These are phyloP conservation scores for Mrakia frigida DNA, from an alignment of 768 basidiomycete species.

Conservation along the genomic window DNA sequence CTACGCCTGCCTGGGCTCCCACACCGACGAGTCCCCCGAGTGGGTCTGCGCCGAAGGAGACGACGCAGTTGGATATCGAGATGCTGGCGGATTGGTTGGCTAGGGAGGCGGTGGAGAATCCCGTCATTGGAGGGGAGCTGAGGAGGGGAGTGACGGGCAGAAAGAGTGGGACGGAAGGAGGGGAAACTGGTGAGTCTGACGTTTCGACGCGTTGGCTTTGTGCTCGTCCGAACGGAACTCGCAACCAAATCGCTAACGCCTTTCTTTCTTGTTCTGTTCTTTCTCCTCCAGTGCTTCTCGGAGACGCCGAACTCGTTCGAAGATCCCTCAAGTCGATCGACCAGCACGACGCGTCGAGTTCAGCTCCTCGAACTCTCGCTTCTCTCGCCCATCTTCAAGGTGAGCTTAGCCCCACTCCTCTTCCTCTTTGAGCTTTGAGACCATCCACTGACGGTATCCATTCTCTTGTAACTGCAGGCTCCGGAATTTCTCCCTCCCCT, in stretches of 20 bases:
- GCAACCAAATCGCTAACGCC: neutral
- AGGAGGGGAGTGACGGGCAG: constrained; percentile 28
- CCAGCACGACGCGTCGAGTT: neutral
- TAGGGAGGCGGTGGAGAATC: constrained; percentile 68
- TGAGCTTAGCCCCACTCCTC: neutral
- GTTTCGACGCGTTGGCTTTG: neutral
- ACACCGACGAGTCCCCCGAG: constrained; percentile 82
- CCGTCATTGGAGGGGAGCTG: constrained; percentile 65
- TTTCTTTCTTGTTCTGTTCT: neutral
- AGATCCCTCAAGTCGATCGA: neutral
- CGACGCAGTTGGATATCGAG: constrained; percentile 64
- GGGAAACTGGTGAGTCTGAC: neutral
- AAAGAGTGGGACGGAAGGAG: neutral
- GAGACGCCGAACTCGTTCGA: neutral
- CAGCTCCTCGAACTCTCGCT: neutral
- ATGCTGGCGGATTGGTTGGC: constrained; percentile 60
- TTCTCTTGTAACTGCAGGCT: neutral
- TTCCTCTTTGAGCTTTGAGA: too few species aligned
- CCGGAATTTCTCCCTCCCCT: constrained; percentile 10
- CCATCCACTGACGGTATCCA: neutral
- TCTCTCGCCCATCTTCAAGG: neutral
- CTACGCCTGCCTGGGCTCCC: constrained; percentile 54
- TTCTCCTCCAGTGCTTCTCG: neutral
- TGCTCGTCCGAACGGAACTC: too few species aligned
- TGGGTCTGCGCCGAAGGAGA: constrained; percentile 56